Conservation (phyloP, 108 stramenopile genomes). For the Skeletonema costatum region DNA sequence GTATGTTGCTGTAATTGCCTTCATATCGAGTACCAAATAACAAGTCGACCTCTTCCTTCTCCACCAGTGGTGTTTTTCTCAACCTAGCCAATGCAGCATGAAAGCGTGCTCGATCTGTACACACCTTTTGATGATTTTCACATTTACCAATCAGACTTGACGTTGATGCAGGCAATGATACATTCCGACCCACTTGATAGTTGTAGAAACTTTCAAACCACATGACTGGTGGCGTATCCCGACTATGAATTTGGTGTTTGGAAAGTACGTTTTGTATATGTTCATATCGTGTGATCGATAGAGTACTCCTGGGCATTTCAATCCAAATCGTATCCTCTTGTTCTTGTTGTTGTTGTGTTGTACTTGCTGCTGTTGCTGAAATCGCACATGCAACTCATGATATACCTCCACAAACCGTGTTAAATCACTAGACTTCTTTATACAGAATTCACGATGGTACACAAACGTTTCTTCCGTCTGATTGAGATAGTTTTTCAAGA, state of each 20-base stretch:
- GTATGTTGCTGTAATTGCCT: background rate
- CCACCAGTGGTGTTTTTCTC: slow-evolving; percentile 49
- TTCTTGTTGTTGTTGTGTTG: background rate
- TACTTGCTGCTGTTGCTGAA: slow-evolving; percentile 3
- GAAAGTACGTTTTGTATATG: slow-evolving; percentile 44
- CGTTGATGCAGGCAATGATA: slow-evolving; percentile 25
- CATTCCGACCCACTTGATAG: slow-evolving; percentile 62
- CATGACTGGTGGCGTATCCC: slow-evolving; percentile 71
- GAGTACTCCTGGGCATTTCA: slow-evolving; percentile 54
- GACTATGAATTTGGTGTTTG: slow-evolving; percentile 67
- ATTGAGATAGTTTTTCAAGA: slow-evolving; percentile 56
- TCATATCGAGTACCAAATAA: slow-evolving; percentile 25
- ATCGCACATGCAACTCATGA: slow-evolving; percentile 24
- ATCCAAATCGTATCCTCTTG: slow-evolving; percentile 24
- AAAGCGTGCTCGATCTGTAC: slow-evolving; percentile 75
- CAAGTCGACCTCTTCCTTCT: slow-evolving; percentile 22
- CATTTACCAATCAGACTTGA: slow-evolving; percentile 30
- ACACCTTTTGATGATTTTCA: slow-evolving; percentile 43
- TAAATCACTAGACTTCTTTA: slow-evolving; percentile 18
- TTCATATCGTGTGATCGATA: slow-evolving; percentile 19
- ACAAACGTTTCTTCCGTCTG: slow-evolving; percentile 21
- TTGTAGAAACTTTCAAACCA: slow-evolving; percentile 85
- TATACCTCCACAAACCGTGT: slow-evolving; percentile 16
- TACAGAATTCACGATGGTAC: slow-evolving; percentile 42
- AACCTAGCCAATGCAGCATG: slow-evolving; percentile 52